Evolutionary conservation across 177 flowering plant species (phyloP).

Genomic region (Tripterygium wilfordii): DNA sequence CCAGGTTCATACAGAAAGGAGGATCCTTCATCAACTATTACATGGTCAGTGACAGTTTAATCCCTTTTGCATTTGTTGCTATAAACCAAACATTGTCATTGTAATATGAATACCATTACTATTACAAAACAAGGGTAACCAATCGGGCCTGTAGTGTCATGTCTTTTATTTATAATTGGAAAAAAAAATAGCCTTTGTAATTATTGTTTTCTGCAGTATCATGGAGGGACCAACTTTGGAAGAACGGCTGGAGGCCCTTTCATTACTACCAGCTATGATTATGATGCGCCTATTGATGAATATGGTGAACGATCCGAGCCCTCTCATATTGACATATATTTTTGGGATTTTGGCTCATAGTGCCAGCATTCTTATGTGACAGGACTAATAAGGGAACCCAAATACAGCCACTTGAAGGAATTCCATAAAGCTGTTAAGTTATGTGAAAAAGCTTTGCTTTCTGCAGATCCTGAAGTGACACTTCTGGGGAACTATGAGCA

Average conservation of each 20-base stretch:
- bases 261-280: slow-evolving; percentile 58
- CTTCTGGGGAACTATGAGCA: slow-evolving; percentile 33
- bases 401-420: slow-evolving; percentile 45
- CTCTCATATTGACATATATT: too few relatives aligned
- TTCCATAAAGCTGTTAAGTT: slow-evolving; percentile 45
- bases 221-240: slow-evolving; percentile 64
- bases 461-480: slow-evolving; percentile 31
- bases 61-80: neutral
- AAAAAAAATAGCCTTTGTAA: neutral
- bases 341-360: neutral
- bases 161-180: too few relatives aligned
- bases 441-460: slow-evolving; percentile 40
- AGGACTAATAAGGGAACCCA: slow-evolving; percentile 58
- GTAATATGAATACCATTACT: too few relatives aligned
- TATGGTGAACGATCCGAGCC: slow-evolving; percentile 29
- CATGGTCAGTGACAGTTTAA: slow-evolving; percentile 31
- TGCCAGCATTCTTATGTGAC: neutral
- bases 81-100: neutral
- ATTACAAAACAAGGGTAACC: too few relatives aligned
- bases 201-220: slow-evolving; percentile 29
- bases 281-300: slow-evolving; percentile 70
- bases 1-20: slow-evolving; percentile 45
- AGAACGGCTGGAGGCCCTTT: slow-evolving; percentile 62
- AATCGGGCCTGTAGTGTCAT: too few relatives aligned
- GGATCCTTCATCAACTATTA: slow-evolving; percentile 54